These are phyloP conservation scores for Colletotrichum salicis DNA, from an alignment of 2,329 filamentous ascomycete species.

Conservation along the genomic window DNA sequence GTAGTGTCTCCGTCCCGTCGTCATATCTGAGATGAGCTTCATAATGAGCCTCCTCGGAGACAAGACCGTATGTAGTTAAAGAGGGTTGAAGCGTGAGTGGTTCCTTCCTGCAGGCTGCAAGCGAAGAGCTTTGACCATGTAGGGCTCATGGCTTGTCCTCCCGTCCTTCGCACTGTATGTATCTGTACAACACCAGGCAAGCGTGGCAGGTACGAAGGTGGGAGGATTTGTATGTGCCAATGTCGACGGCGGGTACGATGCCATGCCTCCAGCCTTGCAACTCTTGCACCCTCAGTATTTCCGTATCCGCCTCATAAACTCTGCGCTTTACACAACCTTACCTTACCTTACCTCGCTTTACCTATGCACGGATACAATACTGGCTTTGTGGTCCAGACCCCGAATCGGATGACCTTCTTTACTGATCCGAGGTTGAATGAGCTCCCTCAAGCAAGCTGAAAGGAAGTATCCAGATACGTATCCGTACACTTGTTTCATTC, in stretches of 20 bases:
- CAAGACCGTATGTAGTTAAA: slow-evolving; percentile 25
- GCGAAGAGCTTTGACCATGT: slow-evolving; percentile 16
- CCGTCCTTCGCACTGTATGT: not conserved
- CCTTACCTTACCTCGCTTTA: too few species aligned
- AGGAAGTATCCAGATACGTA: not conserved
- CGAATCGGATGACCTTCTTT: not conserved
- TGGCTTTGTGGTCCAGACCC: not conserved
- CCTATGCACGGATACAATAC: not conserved
- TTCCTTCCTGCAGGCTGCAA: not conserved
- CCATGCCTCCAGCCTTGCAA: not conserved
- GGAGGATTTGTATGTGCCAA: too few species aligned
- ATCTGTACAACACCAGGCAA: too few species aligned
- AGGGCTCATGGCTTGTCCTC: not conserved
- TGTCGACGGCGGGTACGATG: not conserved
- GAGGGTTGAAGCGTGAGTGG: not conserved
- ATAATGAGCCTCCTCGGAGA: slow-evolving; percentile 8
- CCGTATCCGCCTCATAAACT: not conserved
- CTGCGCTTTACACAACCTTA: not conserved
- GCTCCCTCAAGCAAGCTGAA: not conserved
- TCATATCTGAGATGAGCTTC: slow-evolving; percentile 20
- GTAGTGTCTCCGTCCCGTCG: not conserved
- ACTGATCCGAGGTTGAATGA: not conserved
- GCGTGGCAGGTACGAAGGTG: not conserved
- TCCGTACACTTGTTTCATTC: not conserved
- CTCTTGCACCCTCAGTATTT: not conserved